Base-by-base conservation (phyloP, 2,329 filamentous ascomycete species). In the Plectosphaerella plurivora region DNA sequence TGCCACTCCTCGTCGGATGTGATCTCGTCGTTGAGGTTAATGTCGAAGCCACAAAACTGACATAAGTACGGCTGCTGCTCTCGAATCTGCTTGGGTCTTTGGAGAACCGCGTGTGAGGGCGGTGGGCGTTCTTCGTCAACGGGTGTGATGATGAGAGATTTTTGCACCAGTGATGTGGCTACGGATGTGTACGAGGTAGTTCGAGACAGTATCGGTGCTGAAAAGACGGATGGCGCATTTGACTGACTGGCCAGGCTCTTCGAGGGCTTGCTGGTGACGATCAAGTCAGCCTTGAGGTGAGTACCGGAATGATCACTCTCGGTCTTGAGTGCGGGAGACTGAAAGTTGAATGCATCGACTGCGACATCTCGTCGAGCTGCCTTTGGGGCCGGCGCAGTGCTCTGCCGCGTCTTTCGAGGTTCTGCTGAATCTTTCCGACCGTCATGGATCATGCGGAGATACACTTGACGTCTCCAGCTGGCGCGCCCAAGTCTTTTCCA, bases 301-400 rank as follows among this genome's bases (percentile, higher is more conserved):
- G 22, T 22, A 14, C 15, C n/a, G 18, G 45, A 24, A 15, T 28
- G 18, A 22, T 49, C 47, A 15, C 51, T 49, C 1, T 28, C 37
- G 10, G 7, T 47, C 33, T 46, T 45, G 35, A 52, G 51, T 14
- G 39, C 51, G 25, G 51, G 51, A 14, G 42, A 46, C 39, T 49
- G 51, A 18, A 52, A 52, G 10, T 46, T 52, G 46, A 52, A 46
- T 9, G 46, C 51, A 18, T 52, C 51, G 4, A 52, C 46, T 15
- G 51, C 51, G 15, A 52, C 15, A 16, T 46, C 51, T 8, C 41
- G 37, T 25, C 51, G 39, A 2, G 41, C 45, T n/a, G 46, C 51
- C 24, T 42, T 44, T 20, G 44, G 44, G 8, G 39, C 37, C n/a
- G 14, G 4, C 37, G n/a, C 18, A 9, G n/a, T 16, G 12, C 15